Evolutionary conservation across 2,329 filamentous ascomycete genomes (phyloP), one percentile per base, ranked within the genome.

Genomic region (Leptographium wingfieldii): DNA sequence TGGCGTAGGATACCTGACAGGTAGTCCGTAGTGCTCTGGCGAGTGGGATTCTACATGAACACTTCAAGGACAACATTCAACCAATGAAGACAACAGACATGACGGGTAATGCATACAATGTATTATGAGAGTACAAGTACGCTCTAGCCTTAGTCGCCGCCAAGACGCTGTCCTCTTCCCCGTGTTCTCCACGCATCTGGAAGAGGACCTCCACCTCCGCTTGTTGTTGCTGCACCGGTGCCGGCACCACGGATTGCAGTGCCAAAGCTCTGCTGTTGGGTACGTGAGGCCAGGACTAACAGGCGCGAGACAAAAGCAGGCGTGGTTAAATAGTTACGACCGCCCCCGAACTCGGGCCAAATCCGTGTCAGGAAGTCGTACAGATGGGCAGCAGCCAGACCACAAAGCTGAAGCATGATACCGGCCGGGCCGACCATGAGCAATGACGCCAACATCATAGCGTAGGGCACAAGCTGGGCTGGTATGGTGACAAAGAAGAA

Each of bases 351-450:
- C 59, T 88, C 84, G 5, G 94, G 94, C 78, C 91, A 97, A 51
- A 96, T 80, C 56, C 89, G 82, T 2, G 88, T 90, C 56, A 96
- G 72, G 69, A 97, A 99, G 70, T 97, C 89, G 73, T 90, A 95
- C 25, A 94, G 68, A 71, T 99, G 94, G 5, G 92, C 92, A 14
- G 92, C 89, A 52, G 95, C 65, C 12, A 99, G 78, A n/a, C 94
- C 94, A 40, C 83, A 88, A 5, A 83, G 72, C 68, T 95, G 85
- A 4, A 85, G 68, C 60, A 88, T 69, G 12, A 88, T 80, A 22
- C 73, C 65, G 43, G 78, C 77, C 12, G 86, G 85, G 5, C 74
- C 77, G 0, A 67, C 69, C 69, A 88, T 82, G 58, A 97, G 75
- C 27, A 95, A 78, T 12, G 86, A 87, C 67, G 90, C 75, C 19